Evolutionary conservation across 164 flowering plant species (phyloP), one percentile per base, ranked within the genome.

Genomic region (Pachysandra terminalis): DNA sequence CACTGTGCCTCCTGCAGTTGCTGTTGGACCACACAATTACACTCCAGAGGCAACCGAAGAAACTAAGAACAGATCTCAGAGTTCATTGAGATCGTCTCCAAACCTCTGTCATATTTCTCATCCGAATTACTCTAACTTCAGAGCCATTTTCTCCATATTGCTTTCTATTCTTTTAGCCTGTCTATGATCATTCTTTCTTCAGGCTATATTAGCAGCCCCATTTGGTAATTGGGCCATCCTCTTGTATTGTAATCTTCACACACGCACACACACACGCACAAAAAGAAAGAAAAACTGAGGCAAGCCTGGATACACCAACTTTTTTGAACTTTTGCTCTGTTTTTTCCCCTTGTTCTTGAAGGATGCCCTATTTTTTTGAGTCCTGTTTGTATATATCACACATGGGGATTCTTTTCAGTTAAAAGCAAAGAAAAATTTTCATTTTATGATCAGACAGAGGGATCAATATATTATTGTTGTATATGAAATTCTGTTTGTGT

Each of bases 1-100:
- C 56, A 23, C 69, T 1, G 70, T 75, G 15, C 73, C 81, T 66
- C 81, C 86, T 51, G 82, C 84, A 6, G 71, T 75, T 52, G 80
- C 86, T 41, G 82, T 71, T 56, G 82, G 78, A 72, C 56, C 74
- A 19, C 76, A 69, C 60, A 72, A 76, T 64, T 6, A 56, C 61
- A 59, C 60, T 19, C 40, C 74, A 35, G 66, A 57, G 57, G 53
- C 71, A 27, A 60, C 61, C 21, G 66, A 71, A 61, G 60, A 54
- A 52, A 61, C 27, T 51, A 55, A 67, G 63, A 70, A 71, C n/a
- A 14, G 28, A 56, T 68, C 74, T 60, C 71, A 56, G 53, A 41
- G 9, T 61, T 77, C 79, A 59, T 19, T 17, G 35, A 70, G 76
- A 37, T 61, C 68, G 8, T 64, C 64, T 28, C 72, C 71, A 41